phyloP scores from a whole-genome alignment of 2,329 filamentous ascomycete species.

The Chaetothyriales sp. region DNA sequence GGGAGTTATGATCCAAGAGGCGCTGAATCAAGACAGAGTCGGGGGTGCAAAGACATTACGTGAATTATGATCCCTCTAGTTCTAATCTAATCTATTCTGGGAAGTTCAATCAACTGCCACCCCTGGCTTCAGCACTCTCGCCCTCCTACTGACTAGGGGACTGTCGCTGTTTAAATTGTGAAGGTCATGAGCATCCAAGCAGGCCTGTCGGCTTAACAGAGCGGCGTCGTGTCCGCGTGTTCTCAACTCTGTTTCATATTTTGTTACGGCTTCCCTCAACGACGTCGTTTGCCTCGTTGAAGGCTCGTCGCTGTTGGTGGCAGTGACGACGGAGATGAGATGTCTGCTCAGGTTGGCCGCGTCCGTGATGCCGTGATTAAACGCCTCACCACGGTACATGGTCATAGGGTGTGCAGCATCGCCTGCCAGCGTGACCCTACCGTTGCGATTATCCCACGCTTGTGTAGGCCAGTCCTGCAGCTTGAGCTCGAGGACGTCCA shows the following conservation, averaged over 20 bases:
- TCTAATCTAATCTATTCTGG: too few species aligned
- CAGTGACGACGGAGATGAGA: slow-evolving; percentile 1
- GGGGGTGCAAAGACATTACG: too few species aligned
- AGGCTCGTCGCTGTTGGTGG: background rate
- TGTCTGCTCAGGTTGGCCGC: slow-evolving; percentile 14
- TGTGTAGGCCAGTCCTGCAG: slow-evolving; percentile 25
- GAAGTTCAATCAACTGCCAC: background rate
- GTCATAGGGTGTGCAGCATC: slow-evolving; percentile 31
- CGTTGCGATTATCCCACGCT: slow-evolving; percentile 23
- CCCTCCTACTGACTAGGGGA: background rate
- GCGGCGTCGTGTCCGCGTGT: slow-evolving; percentile 21
- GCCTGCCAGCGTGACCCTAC: slow-evolving; percentile 24
- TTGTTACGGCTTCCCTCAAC: slow-evolving; percentile 14
- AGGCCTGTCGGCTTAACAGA: slow-evolving; percentile 23
- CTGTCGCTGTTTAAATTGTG: slow-evolving; percentile 16
- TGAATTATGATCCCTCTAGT: too few species aligned
- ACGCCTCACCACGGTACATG: slow-evolving; percentile 20
- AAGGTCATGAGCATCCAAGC: slow-evolving; percentile 24
- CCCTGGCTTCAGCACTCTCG: background rate
- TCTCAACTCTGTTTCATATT: slow-evolving; percentile 24
- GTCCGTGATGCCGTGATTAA: slow-evolving; percentile 23
- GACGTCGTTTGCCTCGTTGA: background rate
- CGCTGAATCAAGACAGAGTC: too few species aligned
- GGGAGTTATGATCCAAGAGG: too few species aligned
- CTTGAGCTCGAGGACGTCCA: slow-evolving; percentile 20